Evolutionary conservation across 768 basidiomycete genomes (phyloP), one percentile per base, ranked within the genome.

Genomic region (Podaxis sp.): DNA sequence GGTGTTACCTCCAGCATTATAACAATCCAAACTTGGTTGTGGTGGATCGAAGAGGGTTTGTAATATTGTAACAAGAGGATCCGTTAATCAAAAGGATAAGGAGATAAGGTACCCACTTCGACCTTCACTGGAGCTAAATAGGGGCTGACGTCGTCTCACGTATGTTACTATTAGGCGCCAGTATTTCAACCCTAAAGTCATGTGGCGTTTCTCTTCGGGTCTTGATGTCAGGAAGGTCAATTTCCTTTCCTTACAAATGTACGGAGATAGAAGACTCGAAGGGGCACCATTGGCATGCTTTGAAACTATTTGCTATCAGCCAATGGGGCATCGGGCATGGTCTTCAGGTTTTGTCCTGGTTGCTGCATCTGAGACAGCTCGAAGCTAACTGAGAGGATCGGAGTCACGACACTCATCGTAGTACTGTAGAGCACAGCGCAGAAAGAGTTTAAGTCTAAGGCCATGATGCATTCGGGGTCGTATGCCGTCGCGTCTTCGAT

Each of bases 191-290:
- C 4, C 22, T 26, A n/a, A 39, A 12, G 24, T 51, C 58, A 59
- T 59, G 58, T 59, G 58, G 48, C 15, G 22, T 22, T n/a, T 17
- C 48, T 24, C 36, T 26, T 39, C 58, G 58, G 58, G 49, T 59
- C 58, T 59, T 30, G 3, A 26, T 59, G 22, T 51, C 17, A n/a
- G 33, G 33, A 8, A 28, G 26, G 11, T 7, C 13, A 19, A 51
- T 24, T 51, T 22, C 26, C 26, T 51, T 26, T 13, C 19, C 44
- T 17, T 7, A 46, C 44, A 46, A 22, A 19, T 9, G 6, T 9
- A 46, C 8, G 44, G 44, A n/a, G 44, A 46, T 17, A 46, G 17
- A n/a, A 46, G n/a, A n/a, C 6, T 13, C 40, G 40, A 42, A 42
- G 40, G 15, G 40, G 17, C 40, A 42, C 17, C 40, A 33, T 8